phyloP scores from a whole-genome alignment of 306 rosid species.

The Crataegus laevigata region DNA sequence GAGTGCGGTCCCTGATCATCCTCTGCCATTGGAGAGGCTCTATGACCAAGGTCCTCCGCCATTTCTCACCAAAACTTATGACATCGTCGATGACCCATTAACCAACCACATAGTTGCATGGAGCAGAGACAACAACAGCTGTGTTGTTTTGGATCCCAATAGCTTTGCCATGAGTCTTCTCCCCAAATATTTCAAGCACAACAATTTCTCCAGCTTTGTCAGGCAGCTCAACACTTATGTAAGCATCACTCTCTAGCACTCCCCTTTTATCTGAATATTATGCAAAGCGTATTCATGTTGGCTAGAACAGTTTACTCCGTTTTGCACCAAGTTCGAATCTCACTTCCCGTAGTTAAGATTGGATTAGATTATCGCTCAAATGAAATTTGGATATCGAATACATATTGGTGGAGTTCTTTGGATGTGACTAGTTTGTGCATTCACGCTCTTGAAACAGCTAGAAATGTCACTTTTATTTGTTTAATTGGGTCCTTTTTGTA shows the following conservation, averaged over 20 bases:
- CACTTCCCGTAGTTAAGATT: not conserved
- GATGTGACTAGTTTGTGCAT: not conserved
- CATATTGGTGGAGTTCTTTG: not conserved
- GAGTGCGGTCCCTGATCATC: not conserved
- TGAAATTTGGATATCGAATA: not conserved
- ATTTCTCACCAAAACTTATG: conserved; percentile 79
- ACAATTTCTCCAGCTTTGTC: conserved; percentile 90
- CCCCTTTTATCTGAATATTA: not conserved
- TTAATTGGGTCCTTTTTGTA: conserved; percentile 5
- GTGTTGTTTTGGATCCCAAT: conserved; percentile 80
- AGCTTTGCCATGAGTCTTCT: conserved; percentile 55
- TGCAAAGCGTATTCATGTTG: not conserved
- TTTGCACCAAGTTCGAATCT: too few relatives aligned
- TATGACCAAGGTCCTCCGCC: conserved; percentile 74
- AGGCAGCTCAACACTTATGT: conserved; percentile 95
- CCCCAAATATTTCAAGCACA: conserved; percentile 86
- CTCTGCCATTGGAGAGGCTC: conserved; percentile 64
- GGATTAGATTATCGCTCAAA: not conserved
- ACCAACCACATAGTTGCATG: conserved; percentile 70
- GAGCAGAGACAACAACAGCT: conserved; percentile 74
- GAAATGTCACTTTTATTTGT: not conserved
- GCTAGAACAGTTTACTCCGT: not conserved
- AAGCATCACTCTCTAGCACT: conserved; percentile 10
- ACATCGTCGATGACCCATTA: conserved; percentile 61
- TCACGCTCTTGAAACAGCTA: conserved; percentile 19